These are phyloP conservation scores for Excoecaria agallocha DNA, from an alignment of 345 rosid genomes.

Conservation along the genomic window DNA sequence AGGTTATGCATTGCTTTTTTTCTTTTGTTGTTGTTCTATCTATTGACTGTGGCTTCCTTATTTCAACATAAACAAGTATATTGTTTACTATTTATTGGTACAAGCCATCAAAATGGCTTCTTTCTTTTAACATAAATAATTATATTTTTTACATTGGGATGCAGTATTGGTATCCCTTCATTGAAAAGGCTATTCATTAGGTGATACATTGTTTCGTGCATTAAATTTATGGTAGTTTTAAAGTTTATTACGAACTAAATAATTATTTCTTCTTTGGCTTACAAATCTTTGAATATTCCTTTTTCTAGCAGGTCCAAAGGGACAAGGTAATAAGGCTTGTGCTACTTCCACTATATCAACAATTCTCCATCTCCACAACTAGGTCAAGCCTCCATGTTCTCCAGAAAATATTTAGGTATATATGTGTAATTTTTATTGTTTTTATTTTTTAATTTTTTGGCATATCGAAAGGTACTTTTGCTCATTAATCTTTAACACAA, in stretches of 20 bases:
- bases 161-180: conserved; percentile 93
- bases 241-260: no score
- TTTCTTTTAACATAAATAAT: no score
- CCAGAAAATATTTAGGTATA: conserved; percentile 62
- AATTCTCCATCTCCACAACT: conserved; percentile 87
- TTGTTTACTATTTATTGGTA: conserved; percentile 39
- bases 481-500: conserved; percentile 16
- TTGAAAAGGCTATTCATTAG: conserved; percentile 88
- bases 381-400: conserved; percentile 90
- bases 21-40: background rate
- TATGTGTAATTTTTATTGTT: conserved; percentile 6
- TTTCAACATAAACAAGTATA: background rate
- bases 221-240: no score
- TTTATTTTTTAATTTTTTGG: background rate
- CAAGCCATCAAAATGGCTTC: conserved; percentile 60
- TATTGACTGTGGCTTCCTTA: background rate
- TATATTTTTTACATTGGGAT: conserved; percentile 86
- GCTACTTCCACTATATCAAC: conserved; percentile 92
- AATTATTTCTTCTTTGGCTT: no score
- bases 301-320: conserved; percentile 27
- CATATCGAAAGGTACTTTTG: background rate
- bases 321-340: conserved; percentile 82
- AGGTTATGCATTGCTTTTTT: background rate
- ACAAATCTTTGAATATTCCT: no score
- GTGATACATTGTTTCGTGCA: conserved; percentile 25